phyloP scores from a whole-genome alignment of 192 early-diverging fungal genomes.

The Linnemannia schmuckeri region DNA sequence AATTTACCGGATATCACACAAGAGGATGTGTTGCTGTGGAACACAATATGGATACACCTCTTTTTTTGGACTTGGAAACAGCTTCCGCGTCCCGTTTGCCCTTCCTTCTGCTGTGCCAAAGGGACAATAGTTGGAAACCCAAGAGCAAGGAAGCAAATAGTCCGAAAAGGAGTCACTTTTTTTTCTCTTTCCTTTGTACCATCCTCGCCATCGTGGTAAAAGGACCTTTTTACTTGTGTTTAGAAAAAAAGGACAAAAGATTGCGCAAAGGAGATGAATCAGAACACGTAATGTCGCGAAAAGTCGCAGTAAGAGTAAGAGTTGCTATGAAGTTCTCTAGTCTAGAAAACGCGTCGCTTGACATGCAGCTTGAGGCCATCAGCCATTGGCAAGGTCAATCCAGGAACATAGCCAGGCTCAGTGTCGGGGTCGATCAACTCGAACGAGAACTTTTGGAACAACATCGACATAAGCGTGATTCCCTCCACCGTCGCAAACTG shows the following conservation, averaged over 20 bases:
- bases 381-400: slow-evolving; percentile 54
- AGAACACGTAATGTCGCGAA: neutral
- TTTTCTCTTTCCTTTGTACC: neutral
- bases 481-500: slow-evolving; percentile 60
- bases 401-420: slow-evolving; percentile 28
- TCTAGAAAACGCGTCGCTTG: slow-evolving; percentile 6
- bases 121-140: neutral
- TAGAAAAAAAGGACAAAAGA: no score
- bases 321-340: neutral
- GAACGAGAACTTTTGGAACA: slow-evolving; percentile 54
- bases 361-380: slow-evolving; percentile 46
- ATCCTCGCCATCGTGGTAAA: no score
- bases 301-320: neutral
- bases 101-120: neutral
- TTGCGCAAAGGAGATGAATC: no score
- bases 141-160: neutral
- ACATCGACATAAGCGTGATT: slow-evolving; percentile 31
- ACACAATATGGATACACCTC: no score
- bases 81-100: neutral
- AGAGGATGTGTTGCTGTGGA: no score
- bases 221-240: no score
- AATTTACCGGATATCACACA: no score
- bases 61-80: neutral
- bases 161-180: neutral
- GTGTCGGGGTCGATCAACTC: slow-evolving; percentile 45